phyloP scores from a whole-genome alignment of 2,329 filamentous ascomycete species.

The Hymenoscyphus albidus region DNA sequence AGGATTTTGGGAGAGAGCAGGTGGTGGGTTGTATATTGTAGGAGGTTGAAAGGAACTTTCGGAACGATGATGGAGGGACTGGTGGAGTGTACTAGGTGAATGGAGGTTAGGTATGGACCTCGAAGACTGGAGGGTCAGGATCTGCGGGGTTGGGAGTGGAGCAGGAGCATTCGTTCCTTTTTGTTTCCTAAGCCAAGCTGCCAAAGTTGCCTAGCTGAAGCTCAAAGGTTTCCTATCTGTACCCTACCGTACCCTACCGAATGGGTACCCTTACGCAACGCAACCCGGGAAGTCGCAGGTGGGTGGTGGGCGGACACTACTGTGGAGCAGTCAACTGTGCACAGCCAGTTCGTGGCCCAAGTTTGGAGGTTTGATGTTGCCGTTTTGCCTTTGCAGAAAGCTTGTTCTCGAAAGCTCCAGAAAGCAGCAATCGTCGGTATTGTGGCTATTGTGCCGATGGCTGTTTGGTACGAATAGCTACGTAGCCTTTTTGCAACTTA shows the following conservation, averaged over 20 bases:
- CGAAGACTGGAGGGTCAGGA: background rate
- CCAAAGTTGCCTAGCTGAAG: too few relatives aligned
- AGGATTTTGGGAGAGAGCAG: conserved; percentile 10
- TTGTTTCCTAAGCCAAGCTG: background rate
- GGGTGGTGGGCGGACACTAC: too few relatives aligned
- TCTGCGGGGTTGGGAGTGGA: background rate
- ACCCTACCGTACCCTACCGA: too few relatives aligned
- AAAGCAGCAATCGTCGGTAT: background rate
- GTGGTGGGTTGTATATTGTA: background rate
- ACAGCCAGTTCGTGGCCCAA: background rate
- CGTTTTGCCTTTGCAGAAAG: background rate
- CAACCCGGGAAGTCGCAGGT: background rate
- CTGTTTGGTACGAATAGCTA: too few relatives aligned
- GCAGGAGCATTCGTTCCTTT: background rate
- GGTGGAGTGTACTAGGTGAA: too few relatives aligned
- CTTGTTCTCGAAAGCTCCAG: background rate
- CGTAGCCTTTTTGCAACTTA: too few relatives aligned
- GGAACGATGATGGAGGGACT: too few relatives aligned
- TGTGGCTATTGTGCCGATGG: too few relatives aligned
- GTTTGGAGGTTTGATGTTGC: background rate
- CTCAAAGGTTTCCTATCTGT: too few relatives aligned
- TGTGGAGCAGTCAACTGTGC: background rate
- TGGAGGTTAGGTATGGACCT: background rate
- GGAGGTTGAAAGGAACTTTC: background rate
- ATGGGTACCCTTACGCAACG: too few relatives aligned